Evolutionary conservation across 768 basidiomycete genomes (phyloP), one percentile per base, ranked within the genome.

Genomic region (Crepidotus variabilis): DNA sequence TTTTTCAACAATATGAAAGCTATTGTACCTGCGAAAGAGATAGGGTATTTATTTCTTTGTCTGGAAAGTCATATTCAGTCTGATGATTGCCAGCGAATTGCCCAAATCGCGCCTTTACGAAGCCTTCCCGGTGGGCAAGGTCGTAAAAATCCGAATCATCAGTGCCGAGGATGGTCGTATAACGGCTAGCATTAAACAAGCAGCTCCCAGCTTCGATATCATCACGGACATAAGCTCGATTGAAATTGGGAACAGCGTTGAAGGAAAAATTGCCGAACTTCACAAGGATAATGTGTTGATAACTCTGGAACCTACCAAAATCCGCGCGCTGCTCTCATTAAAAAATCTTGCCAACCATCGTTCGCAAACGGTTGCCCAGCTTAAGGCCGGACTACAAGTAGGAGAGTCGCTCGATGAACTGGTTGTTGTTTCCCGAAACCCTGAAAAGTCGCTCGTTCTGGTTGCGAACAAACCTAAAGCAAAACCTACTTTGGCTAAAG

Each of bases 1-100:
- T 91, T 97, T 62, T 99, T 88, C 68, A 95, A 94, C 59, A 89
- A 90, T 53, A 61, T 95, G 55, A 88, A 90, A 63, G 97, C 91
- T 1, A 75, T 87, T 43, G 81, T 99, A 1, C 90, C 94, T 2
- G 71, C 79, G 8, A 84, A 80, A 51, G 97, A 98, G 75, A 84
- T 88, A 10, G 90, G 88, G 92, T 94, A 71, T 45, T 78, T 28
- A 13, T 2, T 50, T 35, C 23, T 33, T 32, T n/a, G 22, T 24
- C 47, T 20, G 23, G 6, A 57, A 23, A 28, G 32, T 7, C 35
- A 33, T 10, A 16, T 59, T 47, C 9, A 52, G 54, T 35, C 20
- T 32, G 4, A 28, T 8, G 28, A 28, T 28, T 8, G 33, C 56
- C 6, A 97, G 94, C 65, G 92, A 95, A 72, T 80, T 80, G 1